Conservation (phyloP, 78 protist species). For the Dictyostelium purpureum region DNA sequence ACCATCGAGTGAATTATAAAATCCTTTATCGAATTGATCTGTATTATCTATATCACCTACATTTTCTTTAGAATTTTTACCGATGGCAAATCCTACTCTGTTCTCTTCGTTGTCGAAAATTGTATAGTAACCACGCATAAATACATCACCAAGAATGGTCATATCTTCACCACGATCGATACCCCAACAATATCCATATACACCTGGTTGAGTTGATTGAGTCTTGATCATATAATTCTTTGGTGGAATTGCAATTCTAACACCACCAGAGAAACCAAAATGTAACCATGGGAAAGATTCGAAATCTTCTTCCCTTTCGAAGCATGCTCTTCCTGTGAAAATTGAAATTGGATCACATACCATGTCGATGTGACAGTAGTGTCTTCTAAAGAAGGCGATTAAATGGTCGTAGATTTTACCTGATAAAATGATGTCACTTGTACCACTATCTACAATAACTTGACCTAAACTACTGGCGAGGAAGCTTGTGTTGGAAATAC, state of each 20-base stretch:
- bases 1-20: background rate
- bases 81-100: slow-evolving; percentile 59
- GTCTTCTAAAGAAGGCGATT: background rate
- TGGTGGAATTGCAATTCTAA: slow-evolving; percentile 55
- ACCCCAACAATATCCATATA: slow-evolving; percentile 43
- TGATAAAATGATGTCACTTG: slow-evolving; percentile 22
- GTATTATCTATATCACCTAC: slow-evolving; percentile 14
- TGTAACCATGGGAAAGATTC: slow-evolving; percentile 28
- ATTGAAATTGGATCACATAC: slow-evolving; percentile 20
- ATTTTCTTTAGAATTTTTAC: background rate
- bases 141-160: slow-evolving; percentile 73
- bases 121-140: slow-evolving; percentile 72
- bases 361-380: slow-evolving; percentile 43
- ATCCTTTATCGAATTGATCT: background rate
- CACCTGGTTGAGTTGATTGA: background rate
- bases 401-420: slow-evolving; percentile 23
- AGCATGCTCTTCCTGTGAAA: slow-evolving; percentile 17
- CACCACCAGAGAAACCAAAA: slow-evolving; percentile 52
- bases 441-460: slow-evolving; percentile 73
- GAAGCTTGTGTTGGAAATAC: background rate
- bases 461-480: slow-evolving; percentile 14
- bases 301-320: background rate
- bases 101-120: slow-evolving; percentile 44
- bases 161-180: slow-evolving; percentile 25
- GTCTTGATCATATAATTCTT: slow-evolving; percentile 59